Evolutionary conservation across 306 rosid genomes (phyloP).

Genomic region (Begonia masoniana): DNA sequence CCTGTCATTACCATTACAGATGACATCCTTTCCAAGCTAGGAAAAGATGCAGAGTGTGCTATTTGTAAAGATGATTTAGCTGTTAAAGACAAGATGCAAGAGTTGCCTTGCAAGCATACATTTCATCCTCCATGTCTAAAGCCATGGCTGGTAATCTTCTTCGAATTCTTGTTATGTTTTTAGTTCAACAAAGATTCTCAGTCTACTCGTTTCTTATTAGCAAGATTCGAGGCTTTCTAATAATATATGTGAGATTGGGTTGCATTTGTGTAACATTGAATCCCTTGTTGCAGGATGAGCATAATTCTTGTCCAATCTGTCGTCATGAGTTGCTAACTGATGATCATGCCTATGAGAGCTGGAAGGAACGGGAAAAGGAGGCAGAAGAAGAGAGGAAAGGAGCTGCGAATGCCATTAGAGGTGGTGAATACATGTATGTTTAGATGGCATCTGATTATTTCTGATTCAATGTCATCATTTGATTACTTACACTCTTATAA

Average conservation of each 20-base stretch:
- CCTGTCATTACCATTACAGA: constrained; percentile 61
- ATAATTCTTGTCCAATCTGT: constrained; percentile 82
- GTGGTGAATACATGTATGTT: constrained; percentile 95
- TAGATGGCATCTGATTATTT: constrained; percentile 13
- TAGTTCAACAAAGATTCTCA: constrained; percentile 41
- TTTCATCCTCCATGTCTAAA: constrained; percentile 86
- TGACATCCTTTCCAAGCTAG: constrained; percentile 48
- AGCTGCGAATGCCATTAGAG: constrained; percentile 83
- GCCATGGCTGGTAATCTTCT: constrained; percentile 84
- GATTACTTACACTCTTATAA: too few species aligned
- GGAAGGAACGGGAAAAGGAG: constrained; percentile 92
- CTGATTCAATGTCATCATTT: too few species aligned
- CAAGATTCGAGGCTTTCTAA: neutral
- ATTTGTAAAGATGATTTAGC: constrained; percentile 80
- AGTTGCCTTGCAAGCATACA: constrained; percentile 94
- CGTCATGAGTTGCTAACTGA: constrained; percentile 83
- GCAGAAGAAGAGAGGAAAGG: constrained; percentile 94
- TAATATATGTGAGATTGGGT: constrained; percentile 48
- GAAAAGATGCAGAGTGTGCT: constrained; percentile 72
- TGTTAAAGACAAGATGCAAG: constrained; percentile 77
- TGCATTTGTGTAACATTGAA: constrained; percentile 82
- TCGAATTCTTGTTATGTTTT: neutral
- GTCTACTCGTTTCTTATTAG: neutral
- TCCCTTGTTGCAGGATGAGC: constrained; percentile 64
- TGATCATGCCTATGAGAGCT: constrained; percentile 79